Evolutionary conservation across 2,329 filamentous ascomycete genomes (phyloP).

Genomic region (Cytospora schulzeri): DNA sequence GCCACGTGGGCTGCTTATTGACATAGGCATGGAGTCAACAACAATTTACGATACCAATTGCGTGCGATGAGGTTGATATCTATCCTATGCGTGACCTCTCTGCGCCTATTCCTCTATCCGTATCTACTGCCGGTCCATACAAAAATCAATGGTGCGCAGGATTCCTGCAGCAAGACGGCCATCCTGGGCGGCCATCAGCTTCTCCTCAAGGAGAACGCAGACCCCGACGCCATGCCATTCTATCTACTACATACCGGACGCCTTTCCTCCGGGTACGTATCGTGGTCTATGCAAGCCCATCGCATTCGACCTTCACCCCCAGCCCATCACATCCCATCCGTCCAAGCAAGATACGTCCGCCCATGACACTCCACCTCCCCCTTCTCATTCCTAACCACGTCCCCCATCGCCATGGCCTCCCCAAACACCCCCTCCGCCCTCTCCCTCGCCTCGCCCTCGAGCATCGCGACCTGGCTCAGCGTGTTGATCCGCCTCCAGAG

Average conservation of each 20-base stretch:
- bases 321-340: slow-evolving; percentile 44
- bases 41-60: neutral
- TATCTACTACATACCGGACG: neutral
- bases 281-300: neutral
- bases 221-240: neutral
- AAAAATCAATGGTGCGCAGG: neutral
- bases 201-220: neutral
- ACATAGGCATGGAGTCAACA: neutral
- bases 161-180: neutral
- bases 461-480: slow-evolving; percentile 66
- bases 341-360: slow-evolving; percentile 65
- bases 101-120: neutral
- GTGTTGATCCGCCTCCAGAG: slow-evolving; percentile 68
- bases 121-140: neutral
- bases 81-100: neutral
- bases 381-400: slow-evolving; percentile 60
- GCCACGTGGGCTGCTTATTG: neutral
- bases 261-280: neutral
- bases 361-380: slow-evolving; percentile 68
- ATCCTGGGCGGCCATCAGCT: neutral
- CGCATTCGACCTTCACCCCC: neutral
- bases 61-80: neutral
- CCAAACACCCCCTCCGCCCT: slow-evolving; percentile 54
- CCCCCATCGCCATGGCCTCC: slow-evolving; percentile 52
- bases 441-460: slow-evolving; percentile 53